Conservation (phyloP, 2,329 filamentous ascomycete species). For the Talaromyces sp. region DNA sequence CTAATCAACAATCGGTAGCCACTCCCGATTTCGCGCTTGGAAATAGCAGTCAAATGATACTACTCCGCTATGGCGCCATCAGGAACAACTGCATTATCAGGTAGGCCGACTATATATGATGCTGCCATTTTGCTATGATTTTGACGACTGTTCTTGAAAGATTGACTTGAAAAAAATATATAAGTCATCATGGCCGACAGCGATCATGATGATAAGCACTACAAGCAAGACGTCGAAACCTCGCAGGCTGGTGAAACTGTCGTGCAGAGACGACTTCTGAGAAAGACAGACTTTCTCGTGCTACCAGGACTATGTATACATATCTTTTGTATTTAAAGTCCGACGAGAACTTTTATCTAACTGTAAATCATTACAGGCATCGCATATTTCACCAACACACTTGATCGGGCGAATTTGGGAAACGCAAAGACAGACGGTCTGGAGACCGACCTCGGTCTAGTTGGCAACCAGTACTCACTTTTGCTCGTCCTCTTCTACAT, state of each 20-base stretch:
- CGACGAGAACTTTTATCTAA: not conserved
- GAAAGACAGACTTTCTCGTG: not conserved
- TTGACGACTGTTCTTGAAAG: not conserved
- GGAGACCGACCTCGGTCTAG: conserved; percentile 49
- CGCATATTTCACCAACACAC: conserved; percentile 7
- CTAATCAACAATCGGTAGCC: not conserved
- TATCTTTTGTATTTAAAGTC: not conserved
- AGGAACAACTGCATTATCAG: not conserved
- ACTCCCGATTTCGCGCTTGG: not conserved
- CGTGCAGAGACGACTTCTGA: not conserved
- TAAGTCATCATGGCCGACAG: not conserved
- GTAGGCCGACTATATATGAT: not conserved
- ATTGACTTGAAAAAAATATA: not conserved
- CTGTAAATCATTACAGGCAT: not conserved
- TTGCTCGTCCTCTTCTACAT: conserved; percentile 43
- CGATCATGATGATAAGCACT: not conserved
- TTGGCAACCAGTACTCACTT: conserved; percentile 34
- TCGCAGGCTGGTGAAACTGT: not conserved
- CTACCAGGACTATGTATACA: not conserved
- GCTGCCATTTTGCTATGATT: not conserved
- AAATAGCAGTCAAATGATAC: not conserved
- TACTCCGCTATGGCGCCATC: not conserved
- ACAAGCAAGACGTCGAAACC: not conserved
- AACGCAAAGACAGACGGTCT: conserved; percentile 34
- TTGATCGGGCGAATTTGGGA: conserved; percentile 32